phyloP scores from a whole-genome alignment of 1,284 basidiomycete genomes.

The Caloboletus inedulis region DNA sequence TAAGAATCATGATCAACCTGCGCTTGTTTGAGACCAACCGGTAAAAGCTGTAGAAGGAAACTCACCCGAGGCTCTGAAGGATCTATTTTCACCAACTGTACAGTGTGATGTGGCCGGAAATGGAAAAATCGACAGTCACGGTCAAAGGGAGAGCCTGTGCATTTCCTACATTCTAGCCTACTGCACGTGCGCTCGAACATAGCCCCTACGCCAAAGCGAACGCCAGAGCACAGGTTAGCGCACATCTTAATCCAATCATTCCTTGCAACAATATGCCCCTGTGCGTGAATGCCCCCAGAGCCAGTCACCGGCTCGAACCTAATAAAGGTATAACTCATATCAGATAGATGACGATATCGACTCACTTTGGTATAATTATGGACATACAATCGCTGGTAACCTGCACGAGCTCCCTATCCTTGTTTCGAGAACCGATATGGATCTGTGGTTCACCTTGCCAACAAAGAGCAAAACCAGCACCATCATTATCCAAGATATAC shows the following conservation, averaged over 20 bases:
- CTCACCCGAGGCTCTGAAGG: constrained; percentile 51
- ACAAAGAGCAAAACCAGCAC: constrained; percentile 87
- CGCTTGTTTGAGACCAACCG: not conserved
- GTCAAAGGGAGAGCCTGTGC: constrained; percentile 65
- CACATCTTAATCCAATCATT: constrained; percentile 55
- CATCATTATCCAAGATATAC: constrained; percentile 68
- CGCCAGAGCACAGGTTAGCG: constrained; percentile 83
- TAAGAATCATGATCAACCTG: constrained; percentile 74
- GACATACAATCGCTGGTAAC: constrained; percentile 79
- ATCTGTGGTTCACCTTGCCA: constrained; percentile 81
- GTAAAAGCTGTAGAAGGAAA: not conserved
- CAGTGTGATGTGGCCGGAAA: constrained; percentile 82
- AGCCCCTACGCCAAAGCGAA: constrained; percentile 89
- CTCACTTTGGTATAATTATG: constrained; percentile 80
- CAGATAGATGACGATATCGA: not conserved
- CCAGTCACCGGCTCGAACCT: constrained; percentile 24
- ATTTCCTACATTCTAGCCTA: constrained; percentile 64
- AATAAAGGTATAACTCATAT: constrained; percentile 2
- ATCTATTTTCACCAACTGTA: constrained; percentile 60
- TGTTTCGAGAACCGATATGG: constrained; percentile 71
- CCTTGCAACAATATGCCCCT: constrained; percentile 21
- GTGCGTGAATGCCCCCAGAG: constrained; percentile 15
- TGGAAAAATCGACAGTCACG: constrained; percentile 80
- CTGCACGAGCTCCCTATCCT: constrained; percentile 80
- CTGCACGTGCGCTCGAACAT: constrained; percentile 81